These are phyloP conservation scores for Pythium apleroticum DNA, from an alignment of 352 stramenopile species.

Conservation along the genomic window DNA sequence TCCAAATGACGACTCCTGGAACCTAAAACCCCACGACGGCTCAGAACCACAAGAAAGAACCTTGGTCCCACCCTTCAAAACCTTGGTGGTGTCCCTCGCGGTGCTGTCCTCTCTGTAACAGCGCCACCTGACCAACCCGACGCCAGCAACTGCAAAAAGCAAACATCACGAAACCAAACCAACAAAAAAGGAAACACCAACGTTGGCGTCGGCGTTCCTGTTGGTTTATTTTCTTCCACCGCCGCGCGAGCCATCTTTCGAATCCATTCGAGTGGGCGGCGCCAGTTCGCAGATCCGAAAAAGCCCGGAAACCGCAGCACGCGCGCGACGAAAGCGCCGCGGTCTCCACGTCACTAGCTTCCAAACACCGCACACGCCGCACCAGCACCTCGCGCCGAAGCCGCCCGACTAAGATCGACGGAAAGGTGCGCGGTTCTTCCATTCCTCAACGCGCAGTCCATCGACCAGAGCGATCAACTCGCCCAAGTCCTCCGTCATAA, in stretches of 20 bases:
- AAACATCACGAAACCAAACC: constrained; percentile 4
- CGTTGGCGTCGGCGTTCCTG: constrained; percentile 10
- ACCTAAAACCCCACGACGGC: constrained; percentile 2
- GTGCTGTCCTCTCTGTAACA: constrained; percentile 1
- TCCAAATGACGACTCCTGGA: constrained; percentile 18
- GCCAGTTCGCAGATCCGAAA: constrained; percentile 34
- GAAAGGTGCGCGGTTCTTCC: constrained; percentile 33
- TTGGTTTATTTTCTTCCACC: constrained; percentile 12
- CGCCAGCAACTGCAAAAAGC: neutral
- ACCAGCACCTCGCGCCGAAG: constrained; percentile 13
- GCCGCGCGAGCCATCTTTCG: neutral
- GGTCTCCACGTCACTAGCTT: constrained; percentile 5
- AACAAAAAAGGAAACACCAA: constrained; percentile 4
- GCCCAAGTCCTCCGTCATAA: neutral
- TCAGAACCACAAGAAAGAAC: constrained; percentile 24
- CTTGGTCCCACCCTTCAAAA: constrained; percentile 11
- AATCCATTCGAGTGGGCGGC: neutral
- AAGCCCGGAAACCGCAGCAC: constrained; percentile 40
- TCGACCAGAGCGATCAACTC: neutral
- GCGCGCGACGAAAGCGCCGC: constrained; percentile 27
- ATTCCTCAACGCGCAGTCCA: constrained; percentile 26
- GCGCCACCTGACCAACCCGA: neutral
- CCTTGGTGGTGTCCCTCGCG: neutral
- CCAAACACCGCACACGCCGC: neutral
- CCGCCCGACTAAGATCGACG: constrained; percentile 34